Conservation (phyloP, 1,139 yeast species). For the Scheffersomyces illinoinensis region DNA sequence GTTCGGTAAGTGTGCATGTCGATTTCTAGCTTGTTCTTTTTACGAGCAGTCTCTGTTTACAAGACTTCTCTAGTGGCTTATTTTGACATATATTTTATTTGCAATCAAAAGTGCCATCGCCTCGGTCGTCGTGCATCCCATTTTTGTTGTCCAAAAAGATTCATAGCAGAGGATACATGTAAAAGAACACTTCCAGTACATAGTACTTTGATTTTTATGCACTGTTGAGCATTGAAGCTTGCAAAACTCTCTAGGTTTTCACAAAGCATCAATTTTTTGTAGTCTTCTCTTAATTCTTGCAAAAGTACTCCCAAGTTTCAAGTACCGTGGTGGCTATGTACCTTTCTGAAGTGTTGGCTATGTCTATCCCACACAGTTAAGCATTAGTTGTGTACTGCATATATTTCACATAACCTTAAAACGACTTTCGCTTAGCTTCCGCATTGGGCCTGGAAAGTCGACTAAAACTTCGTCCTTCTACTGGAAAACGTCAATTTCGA, state of each 20-base stretch:
- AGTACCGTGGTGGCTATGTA: not conserved
- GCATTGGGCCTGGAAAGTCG: not conserved
- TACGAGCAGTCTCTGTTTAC: not conserved
- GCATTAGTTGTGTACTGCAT: not conserved
- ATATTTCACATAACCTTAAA: not conserved
- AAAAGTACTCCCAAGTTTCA: too few species aligned
- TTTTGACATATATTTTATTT: not conserved
- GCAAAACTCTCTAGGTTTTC: too few species aligned
- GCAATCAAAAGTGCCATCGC: not conserved
- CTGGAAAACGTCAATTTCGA: not conserved
- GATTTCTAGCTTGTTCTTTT: not conserved
- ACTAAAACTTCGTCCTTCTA: not conserved
- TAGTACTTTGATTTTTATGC: not conserved
- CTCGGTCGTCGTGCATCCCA: not conserved
- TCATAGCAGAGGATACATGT: not conserved
- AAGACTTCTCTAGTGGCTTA: not conserved
- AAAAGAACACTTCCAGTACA: too few species aligned
- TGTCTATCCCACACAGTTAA: not conserved
- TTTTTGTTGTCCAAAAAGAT: not conserved
- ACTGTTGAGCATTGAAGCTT: not conserved
- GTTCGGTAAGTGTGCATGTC: not conserved
- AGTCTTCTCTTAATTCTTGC: too few species aligned
- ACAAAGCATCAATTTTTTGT: not conserved
- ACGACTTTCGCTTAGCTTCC: not conserved
- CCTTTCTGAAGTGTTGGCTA: not conserved